Evolutionary conservation across 2,329 filamentous ascomycete species (phyloP), one percentile per base, ranked within the genome.

Genomic region (Talaromyces sp.): DNA sequence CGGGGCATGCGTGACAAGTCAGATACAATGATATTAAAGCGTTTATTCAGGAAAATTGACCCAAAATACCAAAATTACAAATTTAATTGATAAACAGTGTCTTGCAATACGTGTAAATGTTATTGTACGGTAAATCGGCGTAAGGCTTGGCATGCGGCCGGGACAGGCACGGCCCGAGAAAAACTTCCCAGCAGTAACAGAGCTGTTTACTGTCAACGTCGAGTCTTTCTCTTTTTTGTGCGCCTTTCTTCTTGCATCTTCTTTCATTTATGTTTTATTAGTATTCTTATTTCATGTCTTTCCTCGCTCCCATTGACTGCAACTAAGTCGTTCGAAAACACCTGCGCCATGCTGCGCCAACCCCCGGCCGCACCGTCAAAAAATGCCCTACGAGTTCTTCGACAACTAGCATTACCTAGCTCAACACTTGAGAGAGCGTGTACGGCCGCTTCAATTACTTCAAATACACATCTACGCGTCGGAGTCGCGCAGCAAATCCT

Each of bases 361-460:
- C 65, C 67, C 41, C 65, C 74, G 21, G 64, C 70, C 58, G 72
- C 78, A 41, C 77, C 77, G 26, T 79, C 77, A 26, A 75, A 75
- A 61, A 76, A 77, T 69, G 76, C 76, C 50, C 70, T 79, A 21
- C 75, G 75, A 62, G 72, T 74, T 11, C 72, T 73, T 67, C 75
- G 64, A 69, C 75, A 66, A n/a, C 52, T 74, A 50, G 70, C 71
- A n/a, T 62, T 71, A 14, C 68, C 69, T 19, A 67, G 68, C 41
- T 65, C 69, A 14, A 67, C 69, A 2, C 69, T 77, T 26, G 74
- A 76, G 9, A 70, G 76, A 41, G 70, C 74, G 52, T 79, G 75
- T 59, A 72, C 74, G 2, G 68, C 77, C 53, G 74, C 73, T 52
- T 73, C 70, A 12, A 67, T 79, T 31, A 74, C 74, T 21, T 78